These are phyloP conservation scores for Gracilaria vermiculophylla DNA, from an alignment of 23 red algal species.

Conservation along the genomic window DNA sequence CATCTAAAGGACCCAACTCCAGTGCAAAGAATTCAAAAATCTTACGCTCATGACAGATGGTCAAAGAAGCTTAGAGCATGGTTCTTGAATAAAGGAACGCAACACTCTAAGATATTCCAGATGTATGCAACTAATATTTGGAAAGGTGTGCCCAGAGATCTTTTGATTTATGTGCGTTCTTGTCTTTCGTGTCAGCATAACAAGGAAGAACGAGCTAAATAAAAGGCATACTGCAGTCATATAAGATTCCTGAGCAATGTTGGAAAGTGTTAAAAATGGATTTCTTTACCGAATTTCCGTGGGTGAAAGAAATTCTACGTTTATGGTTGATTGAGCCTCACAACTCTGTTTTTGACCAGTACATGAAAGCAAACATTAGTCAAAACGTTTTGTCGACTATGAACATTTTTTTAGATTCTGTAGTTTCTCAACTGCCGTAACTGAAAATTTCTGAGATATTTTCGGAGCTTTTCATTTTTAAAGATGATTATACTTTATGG, in stretches of 20 bases:
- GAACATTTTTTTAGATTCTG: too few relatives aligned
- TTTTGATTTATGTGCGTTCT: not conserved
- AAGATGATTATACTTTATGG: too few relatives aligned
- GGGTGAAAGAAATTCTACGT: too few relatives aligned
- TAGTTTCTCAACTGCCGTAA: too few relatives aligned
- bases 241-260: not conserved
- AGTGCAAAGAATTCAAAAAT: not conserved
- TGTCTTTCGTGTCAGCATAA: slow-evolving; percentile 9
- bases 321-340: too few relatives aligned
- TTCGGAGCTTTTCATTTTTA: too few relatives aligned
- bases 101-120: not conserved
- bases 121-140: not conserved
- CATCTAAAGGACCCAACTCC: not conserved
- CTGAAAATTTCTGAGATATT: too few relatives aligned
- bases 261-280: slow-evolving; percentile 21
- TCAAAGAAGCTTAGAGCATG: not conserved
- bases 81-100: not conserved
- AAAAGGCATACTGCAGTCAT: not conserved
- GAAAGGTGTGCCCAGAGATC: slow-evolving; percentile 1
- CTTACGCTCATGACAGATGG: not conserved
- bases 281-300: slow-evolving; percentile 27
- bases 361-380: too few relatives aligned
- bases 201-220: not conserved
- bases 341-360: too few relatives aligned
- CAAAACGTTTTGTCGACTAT: too few relatives aligned